Evolutionary conservation across 805 yeast genomes (phyloP).

Genomic region (Metschnikowia arizonensis): DNA sequence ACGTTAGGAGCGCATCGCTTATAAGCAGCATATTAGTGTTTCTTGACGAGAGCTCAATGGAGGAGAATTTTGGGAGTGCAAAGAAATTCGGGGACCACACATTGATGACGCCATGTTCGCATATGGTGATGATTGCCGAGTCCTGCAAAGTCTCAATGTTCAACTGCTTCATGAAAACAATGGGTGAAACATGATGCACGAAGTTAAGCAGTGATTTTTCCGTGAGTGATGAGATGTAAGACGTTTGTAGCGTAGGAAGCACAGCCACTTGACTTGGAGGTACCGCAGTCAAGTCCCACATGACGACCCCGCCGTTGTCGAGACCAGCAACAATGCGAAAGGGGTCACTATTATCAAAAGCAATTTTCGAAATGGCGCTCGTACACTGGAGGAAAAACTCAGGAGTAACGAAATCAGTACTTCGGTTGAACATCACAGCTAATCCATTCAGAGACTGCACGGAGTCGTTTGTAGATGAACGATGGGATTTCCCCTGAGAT

Average conservation of each 20-base stretch:
- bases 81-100: conserved; percentile 20
- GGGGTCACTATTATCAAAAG: conserved; percentile 37
- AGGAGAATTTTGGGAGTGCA: conserved; percentile 18
- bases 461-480: neutral
- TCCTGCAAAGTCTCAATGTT: conserved; percentile 8
- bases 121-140: conserved; percentile 14
- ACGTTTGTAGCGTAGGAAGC: conserved; percentile 19
- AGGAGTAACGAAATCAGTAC: conserved; percentile 18
- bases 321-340: conserved; percentile 47
- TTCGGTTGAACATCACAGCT: conserved; percentile 33
- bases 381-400: conserved; percentile 41
- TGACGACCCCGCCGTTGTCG: conserved; percentile 45
- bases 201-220: conserved; percentile 4
- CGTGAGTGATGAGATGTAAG: conserved; percentile 11
- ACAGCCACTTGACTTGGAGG: conserved; percentile 16
- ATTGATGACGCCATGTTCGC: conserved; percentile 18
- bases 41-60: conserved; percentile 7
- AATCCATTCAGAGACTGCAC: conserved; percentile 21
- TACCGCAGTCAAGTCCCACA: conserved; percentile 42
- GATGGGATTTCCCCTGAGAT: neutral
- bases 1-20: neutral
- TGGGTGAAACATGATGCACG: conserved; percentile 16
- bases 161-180: conserved; percentile 13
- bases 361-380: conserved; percentile 35
- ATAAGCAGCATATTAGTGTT: neutral